Percentiles rank a stretch among this genome's conserved stretches.
Evolutionary conservation across 202 grass and related monocot genomes (phyloP).

Genomic region (Zoysia matrella): DNA sequence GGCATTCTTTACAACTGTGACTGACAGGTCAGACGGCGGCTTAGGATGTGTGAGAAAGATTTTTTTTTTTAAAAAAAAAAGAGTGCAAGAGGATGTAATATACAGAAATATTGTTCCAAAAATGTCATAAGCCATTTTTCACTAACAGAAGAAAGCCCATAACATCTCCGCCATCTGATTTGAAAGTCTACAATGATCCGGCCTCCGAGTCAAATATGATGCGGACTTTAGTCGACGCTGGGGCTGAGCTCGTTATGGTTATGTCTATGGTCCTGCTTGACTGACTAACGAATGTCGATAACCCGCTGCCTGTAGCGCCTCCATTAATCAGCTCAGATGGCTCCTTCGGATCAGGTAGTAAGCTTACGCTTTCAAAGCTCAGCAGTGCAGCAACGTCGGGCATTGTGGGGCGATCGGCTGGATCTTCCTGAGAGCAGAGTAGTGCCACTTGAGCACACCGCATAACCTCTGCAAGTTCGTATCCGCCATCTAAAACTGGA

Average conservation of each 20-base stretch:
- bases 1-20: background rate
- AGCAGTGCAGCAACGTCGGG: constrained; percentile 40
- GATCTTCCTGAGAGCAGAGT: constrained; percentile 52
- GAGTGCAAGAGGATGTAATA: background rate
- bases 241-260: background rate
- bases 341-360: constrained; percentile 39
- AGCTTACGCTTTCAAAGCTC: constrained; percentile 19
- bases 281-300: background rate
- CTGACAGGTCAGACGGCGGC: background rate
- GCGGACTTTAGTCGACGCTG: background rate
- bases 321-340: constrained; percentile 1
- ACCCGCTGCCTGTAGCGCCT: background rate
- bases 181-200: too few species aligned
- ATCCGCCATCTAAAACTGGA: constrained; percentile 14
- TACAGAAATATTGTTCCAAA: background rate
- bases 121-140: too few species aligned
- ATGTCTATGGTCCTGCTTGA: background rate
- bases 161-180: too few species aligned
- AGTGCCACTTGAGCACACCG: constrained; percentile 41
- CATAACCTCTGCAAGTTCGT: constrained; percentile 1
- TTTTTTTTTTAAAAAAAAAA: background rate
- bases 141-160: too few species aligned
- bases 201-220: background rate
- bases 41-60: background rate
- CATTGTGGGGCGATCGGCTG: constrained; percentile 46